A percentile compares a stretch with the other conserved stretches of the same genome.
Evolutionary conservation across 805 yeast genomes (phyloP).

Genomic region (Tetrapisispora iriomotensis): DNA sequence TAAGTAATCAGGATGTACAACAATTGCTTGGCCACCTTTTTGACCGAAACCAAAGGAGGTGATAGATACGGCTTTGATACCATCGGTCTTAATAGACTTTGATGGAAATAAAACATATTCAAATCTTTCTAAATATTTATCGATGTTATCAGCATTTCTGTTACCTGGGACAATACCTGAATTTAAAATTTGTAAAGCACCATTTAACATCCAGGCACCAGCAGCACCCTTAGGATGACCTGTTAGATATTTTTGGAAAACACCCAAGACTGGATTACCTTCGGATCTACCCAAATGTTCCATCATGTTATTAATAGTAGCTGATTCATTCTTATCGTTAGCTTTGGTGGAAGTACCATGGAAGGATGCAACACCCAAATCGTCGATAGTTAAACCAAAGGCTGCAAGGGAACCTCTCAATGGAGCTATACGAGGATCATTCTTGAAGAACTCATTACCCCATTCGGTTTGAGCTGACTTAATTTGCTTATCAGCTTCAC

Average conservation of each 20-base stretch:
- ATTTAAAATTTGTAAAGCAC: constrained; percentile 88
- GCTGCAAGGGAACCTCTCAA: constrained; percentile 94
- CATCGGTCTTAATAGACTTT: constrained; percentile 86
- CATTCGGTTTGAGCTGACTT: constrained; percentile 84
- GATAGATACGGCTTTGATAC: constrained; percentile 92
- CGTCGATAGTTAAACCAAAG: constrained; percentile 87
- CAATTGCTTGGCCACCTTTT: constrained; percentile 95
- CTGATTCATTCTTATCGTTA: constrained; percentile 95
- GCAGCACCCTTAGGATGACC: constrained; percentile 99
- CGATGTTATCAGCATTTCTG: constrained; percentile 96
- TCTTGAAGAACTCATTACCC: constrained; percentile 90
- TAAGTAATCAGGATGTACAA: constrained; percentile 87
- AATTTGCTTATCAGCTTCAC: constrained; percentile 77
- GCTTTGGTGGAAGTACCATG: constrained; percentile 99
- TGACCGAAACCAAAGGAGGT: constrained; percentile 99
- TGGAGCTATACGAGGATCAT: constrained; percentile 92
- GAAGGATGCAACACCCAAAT: constrained; percentile 93
- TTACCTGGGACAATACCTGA: constrained; percentile 96
- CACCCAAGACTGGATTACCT: constrained; percentile 97
- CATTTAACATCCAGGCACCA: constrained; percentile 99
- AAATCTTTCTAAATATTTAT: constrained; percentile 67
- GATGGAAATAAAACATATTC: constrained; percentile 92
- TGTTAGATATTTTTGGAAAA: constrained; percentile 96
- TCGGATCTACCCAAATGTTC: constrained; percentile 89
- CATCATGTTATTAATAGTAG: constrained; percentile 87